Conservation (phyloP, 495 filamentous ascomycete genomes). For the Rusavskia elegans region DNA sequence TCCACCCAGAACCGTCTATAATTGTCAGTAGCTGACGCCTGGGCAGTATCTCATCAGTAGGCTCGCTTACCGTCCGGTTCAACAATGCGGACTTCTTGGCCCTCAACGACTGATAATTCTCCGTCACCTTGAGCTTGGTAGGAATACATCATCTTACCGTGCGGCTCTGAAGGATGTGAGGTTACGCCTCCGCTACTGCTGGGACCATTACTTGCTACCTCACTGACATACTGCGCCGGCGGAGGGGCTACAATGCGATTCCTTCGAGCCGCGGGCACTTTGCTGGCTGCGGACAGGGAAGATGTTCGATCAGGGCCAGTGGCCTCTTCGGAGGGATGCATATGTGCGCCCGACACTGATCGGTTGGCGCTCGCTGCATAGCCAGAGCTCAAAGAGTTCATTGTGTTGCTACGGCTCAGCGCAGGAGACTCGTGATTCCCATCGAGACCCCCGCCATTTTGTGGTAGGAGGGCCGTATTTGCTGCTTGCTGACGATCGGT, state of each 20-base stretch:
- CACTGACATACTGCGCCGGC: conserved; percentile 58
- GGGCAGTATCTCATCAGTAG: neutral
- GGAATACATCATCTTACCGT: conserved; percentile 75
- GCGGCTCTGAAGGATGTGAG: conserved; percentile 34
- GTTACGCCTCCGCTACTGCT: conserved; percentile 20
- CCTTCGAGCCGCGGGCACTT: conserved; percentile 31
- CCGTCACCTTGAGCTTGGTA: conserved; percentile 68
- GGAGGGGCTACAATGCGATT: conserved; percentile 75
- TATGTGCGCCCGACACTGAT: conserved; percentile 41
- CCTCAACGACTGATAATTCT: conserved; percentile 66
- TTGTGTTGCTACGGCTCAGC: conserved; percentile 71
- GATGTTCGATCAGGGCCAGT: conserved; percentile 6
- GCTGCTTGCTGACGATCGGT: conserved; percentile 63
- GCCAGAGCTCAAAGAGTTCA: conserved; percentile 83
- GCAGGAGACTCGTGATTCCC: conserved; percentile 26
- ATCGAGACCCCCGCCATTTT: conserved; percentile 22
- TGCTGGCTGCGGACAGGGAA: conserved; percentile 19
- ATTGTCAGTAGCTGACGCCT: conserved; percentile 1
- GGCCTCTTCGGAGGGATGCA: conserved; percentile 24
- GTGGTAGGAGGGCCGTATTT: conserved; percentile 32
- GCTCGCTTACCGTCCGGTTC: conserved; percentile 68
- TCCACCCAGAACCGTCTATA: conserved; percentile 81
- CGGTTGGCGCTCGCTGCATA: conserved; percentile 68
- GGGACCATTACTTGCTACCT: conserved; percentile 31
- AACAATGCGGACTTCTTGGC: conserved; percentile 57